These are phyloP conservation scores for Fusarium buxicola DNA, from an alignment of 2,329 filamentous ascomycete genomes.

Conservation along the genomic window DNA sequence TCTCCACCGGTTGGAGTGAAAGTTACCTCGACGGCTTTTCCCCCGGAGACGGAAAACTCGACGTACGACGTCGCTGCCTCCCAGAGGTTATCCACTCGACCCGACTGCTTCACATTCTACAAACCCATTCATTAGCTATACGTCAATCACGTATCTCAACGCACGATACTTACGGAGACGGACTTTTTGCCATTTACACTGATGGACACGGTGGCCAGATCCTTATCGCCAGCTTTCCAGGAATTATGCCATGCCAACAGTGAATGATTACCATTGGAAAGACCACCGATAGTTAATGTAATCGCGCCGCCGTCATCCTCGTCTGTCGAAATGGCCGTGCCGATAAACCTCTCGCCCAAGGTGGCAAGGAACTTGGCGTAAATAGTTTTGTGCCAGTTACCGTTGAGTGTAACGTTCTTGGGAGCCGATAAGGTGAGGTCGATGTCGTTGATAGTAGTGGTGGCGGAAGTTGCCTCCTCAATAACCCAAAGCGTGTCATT, in stretches of 20 bases:
- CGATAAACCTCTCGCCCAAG: constrained; percentile 6
- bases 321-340: constrained; percentile 3
- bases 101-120: neutral
- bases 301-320: neutral
- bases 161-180: neutral
- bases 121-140: neutral
- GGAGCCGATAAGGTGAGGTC: constrained; percentile 1
- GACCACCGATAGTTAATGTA: constrained; percentile 1
- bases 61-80: neutral
- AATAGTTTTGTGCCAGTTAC: constrained; percentile 2
- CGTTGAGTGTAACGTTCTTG: neutral
- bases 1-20: constrained; percentile 3
- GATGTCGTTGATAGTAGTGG: neutral
- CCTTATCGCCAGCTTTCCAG: neutral
- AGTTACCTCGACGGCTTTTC: neutral
- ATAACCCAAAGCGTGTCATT: constrained; percentile 2
- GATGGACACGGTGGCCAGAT: neutral
- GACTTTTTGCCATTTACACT: neutral
- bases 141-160: too few species aligned
- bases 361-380: constrained; percentile 1
- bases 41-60: neutral
- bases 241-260: constrained; percentile 6
- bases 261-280: constrained; percentile 4
- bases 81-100: neutral
- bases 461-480: neutral